Evolutionary conservation across 805 yeast genomes (phyloP), one percentile per base, ranked within the genome.

Genomic region (Metschnikowia drakensbergensis): DNA sequence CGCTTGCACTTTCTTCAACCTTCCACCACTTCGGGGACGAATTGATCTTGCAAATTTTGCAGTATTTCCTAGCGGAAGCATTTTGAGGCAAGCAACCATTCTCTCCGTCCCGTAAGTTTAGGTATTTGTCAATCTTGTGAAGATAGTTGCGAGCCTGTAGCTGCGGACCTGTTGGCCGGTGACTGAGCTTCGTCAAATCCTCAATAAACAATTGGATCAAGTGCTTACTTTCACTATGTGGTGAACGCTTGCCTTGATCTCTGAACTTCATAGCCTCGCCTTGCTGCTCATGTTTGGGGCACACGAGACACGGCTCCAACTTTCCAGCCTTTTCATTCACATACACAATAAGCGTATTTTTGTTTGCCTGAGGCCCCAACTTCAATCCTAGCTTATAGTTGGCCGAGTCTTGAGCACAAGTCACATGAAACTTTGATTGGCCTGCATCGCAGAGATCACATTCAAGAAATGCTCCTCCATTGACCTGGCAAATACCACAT

Each of bases 311-410:
- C 1, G 83, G 84, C 26, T 57, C 58, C 6, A 80, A 62, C 34
- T 56, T 69, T 1, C 84, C 84, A 17, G 53, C 43, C 1, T 54
- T 31, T 1, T 52, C 61, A 4, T 63, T 66, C 10, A 70, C 54
- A 31, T 44, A 45, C 26, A 52, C 46, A 38, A 34, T 49, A 10
- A 52, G 42, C 17, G 34, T 46, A 11, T 29, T 29, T 34, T 56
- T 63, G 4, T 37, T 45, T 54, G 42, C 63, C 27, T 61, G 52
- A 23, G 57, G 55, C 7, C 49, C 60, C 4, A 81, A 54, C 40
- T 67, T 70, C 56, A 86, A 84, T 2, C 91, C 92, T 41, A 82
- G 52, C 48, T 64, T 62, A 54, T 67, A 72, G n/a, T 69, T 69
- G 0, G 68, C 60, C 5, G 70, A 60, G 46, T 75, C 76, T 48